Evolutionary conservation across 208 protist genomes (phyloP).

Genomic region (Leishmania turanica): DNA sequence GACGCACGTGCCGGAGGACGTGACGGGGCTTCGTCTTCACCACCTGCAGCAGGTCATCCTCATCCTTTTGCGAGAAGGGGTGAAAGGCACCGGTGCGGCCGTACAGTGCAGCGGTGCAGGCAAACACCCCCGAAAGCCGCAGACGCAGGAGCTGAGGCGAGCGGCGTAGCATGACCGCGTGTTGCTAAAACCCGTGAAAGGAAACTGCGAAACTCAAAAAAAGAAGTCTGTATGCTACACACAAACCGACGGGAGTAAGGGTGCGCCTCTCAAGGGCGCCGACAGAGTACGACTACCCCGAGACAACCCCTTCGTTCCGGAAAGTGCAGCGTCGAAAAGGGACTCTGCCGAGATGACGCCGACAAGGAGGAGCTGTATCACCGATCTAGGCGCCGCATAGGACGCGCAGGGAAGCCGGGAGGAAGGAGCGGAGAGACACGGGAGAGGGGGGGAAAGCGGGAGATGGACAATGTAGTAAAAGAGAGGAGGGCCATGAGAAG

Average conservation of each 20-base stretch:
- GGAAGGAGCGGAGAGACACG: no score
- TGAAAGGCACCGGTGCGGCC: constrained; percentile 59
- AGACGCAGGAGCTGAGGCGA: constrained; percentile 9
- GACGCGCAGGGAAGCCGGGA: background rate
- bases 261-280: background rate
- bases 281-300: background rate
- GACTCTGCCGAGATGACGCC: background rate
- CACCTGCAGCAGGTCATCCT: constrained; percentile 82
- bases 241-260: background rate
- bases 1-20: constrained; percentile 85
- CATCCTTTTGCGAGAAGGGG: constrained; percentile 84
- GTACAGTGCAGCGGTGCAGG: background rate
- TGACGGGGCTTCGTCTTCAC: constrained; percentile 89
- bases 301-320: background rate
- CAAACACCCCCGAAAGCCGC: constrained; percentile 6
- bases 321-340: background rate
- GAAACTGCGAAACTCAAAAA: background rate
- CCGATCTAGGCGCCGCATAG: background rate
- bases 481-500: background rate
- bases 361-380: background rate
- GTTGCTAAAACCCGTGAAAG: background rate
- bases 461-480: background rate
- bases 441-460: background rate
- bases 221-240: background rate
- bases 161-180: constrained; percentile 15